phyloP scores from a whole-genome alignment of 306 rosid genomes.

The Crotalaria pallida region DNA sequence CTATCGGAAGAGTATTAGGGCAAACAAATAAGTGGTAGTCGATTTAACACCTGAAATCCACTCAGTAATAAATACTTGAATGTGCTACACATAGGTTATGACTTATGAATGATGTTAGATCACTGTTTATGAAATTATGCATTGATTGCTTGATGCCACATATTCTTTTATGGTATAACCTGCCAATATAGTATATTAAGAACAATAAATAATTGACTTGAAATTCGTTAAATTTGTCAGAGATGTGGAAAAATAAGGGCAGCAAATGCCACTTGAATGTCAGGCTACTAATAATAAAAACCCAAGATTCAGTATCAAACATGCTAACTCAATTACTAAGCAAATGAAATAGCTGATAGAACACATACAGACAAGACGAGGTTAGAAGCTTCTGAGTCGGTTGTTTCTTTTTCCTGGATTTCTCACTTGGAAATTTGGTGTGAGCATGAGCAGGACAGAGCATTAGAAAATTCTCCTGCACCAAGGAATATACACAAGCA shows the following conservation, averaged over 20 bases:
- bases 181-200: neutral
- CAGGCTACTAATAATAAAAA: neutral
- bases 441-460: conserved; percentile 76
- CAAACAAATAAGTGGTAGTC: neutral
- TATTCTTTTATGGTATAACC: neutral
- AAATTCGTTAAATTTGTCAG: neutral
- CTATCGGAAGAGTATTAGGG: neutral
- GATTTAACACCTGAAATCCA: neutral
- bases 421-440: conserved; percentile 64
- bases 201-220: neutral
- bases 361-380: conserved; percentile 29
- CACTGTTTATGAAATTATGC: neutral
- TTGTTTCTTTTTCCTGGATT: conserved; percentile 35
- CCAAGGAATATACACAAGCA: conserved; percentile 11
- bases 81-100: neutral
- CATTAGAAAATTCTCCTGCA: conserved; percentile 66
- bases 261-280: neutral
- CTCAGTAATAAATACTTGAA: neutral
- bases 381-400: conserved; percentile 15
- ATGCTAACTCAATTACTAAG: neutral
- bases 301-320: neutral
- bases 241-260: neutral
- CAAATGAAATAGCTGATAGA: neutral
- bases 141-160: neutral
- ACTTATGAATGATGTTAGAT: neutral